Conservation (phyloP, 768 basidiomycete genomes). For the Panellus pusillus region DNA sequence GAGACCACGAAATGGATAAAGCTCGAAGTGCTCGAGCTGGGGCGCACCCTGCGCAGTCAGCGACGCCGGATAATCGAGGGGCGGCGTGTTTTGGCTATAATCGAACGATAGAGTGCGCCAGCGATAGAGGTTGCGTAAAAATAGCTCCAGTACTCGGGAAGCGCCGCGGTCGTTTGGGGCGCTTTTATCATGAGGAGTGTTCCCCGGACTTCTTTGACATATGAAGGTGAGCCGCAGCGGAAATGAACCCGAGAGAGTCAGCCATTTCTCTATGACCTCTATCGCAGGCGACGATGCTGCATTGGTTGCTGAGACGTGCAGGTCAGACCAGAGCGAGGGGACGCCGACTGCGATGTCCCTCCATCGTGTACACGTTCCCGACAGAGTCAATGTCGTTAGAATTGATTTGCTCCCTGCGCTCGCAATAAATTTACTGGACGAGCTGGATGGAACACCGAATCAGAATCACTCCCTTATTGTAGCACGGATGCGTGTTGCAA, state of each 20-base stretch:
- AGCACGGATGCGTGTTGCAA: no score
- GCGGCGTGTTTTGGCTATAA: no score
- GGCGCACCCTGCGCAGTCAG: no score
- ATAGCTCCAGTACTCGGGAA: conserved; percentile 4
- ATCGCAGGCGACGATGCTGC: conserved; percentile 3
- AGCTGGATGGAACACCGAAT: no score
- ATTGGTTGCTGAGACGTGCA: conserved; percentile 5
- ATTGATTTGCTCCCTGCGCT: no score
- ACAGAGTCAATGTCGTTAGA: conserved; percentile 11
- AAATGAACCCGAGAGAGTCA: conserved; percentile 4
- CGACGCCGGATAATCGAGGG: no score
- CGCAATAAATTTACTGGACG: no score
- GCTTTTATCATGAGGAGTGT: background rate
- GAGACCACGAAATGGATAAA: no score
- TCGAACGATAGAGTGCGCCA: conserved; percentile 8
- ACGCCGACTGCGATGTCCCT: conserved; percentile 4
- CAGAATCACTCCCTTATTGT: no score
- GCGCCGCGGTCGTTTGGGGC: conserved; percentile 4
- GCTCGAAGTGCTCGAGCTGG: no score
- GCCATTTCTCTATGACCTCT: conserved; percentile 4
- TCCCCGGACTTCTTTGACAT: background rate
- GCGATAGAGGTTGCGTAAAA: conserved; percentile 13
- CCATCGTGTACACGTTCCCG: conserved; percentile 8
- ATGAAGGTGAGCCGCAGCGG: conserved; percentile 6
- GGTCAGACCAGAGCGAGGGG: conserved; percentile 10